Base-by-base conservation (phyloP, 169 alveolate species). In the Plasmodium sp. region DNA sequence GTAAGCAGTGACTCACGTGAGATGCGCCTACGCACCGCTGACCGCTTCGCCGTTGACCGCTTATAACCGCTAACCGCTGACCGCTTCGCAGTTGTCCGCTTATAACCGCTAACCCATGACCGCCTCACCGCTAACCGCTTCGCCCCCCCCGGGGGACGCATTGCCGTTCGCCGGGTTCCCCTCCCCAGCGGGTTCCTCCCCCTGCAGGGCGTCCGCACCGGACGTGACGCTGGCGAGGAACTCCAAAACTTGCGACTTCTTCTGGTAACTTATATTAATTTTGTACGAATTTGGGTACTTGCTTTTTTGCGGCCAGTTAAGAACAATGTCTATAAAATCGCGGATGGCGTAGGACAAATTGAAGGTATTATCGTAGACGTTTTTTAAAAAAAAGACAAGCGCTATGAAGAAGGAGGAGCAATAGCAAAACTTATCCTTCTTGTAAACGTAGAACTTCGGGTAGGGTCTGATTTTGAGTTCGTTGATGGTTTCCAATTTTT, bases 381-480 rank as follows among this genome's bases (percentile, higher is more conserved):
- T 75, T 75, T 86, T 86, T 56, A 75, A 71, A 86, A 85, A 86
- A 39, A 86, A 86, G 2, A 86, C 48, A 58, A 86, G 93, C 18
- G 86, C 93, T 51, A 86, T 86, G 43, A 86, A 86, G 22, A 86
- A 86, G 27, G 93, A 86, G 16, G 93, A 86, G 81, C 86, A 86
- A 45, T 86, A 45, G 33, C 75, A 54, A 27, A 33, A 75, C 48
- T 77, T 86, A 14, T 86, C 93, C 62, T 86, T 86, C 81, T 86
- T 77, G 9, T 86, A 86, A 3, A 58, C 41, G 81, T 75, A 86
- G 72, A 86, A 86, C 33, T 86, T 86, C 18, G 98, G 98, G 95
- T 96, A 93, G 22, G 98, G 98, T 62, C 98, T 93, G 31, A 97
- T 97, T 48, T 86, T 97, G 36, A 96, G 96, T 82, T 97, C 96